Percentiles rank a stretch among this genome's conserved stretches.
phyloP scores from a whole-genome alignment of 306 rosid genomes.

The Cucumis hystrix region DNA sequence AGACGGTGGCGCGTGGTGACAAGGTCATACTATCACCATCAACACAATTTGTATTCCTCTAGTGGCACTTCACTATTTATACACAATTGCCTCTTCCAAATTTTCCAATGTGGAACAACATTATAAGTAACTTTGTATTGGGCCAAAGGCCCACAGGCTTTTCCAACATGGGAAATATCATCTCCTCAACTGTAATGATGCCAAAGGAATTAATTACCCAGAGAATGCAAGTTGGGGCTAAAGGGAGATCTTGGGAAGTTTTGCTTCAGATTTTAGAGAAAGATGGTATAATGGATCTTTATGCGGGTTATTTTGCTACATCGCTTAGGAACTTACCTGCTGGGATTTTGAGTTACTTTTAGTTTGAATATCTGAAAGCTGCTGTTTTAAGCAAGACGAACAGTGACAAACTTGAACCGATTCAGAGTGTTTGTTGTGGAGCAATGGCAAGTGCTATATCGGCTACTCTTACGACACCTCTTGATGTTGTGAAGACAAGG shows the following conservation, averaged over 20 bases:
- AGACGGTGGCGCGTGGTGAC: too few relatives aligned
- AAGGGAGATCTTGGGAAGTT: constrained; percentile 66
- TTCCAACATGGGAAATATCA: constrained; percentile 79
- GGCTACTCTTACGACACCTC: constrained; percentile 74
- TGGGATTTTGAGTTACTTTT: constrained; percentile 77
- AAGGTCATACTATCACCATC: too few relatives aligned
- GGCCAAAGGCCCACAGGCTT: too few relatives aligned
- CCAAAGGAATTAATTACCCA: constrained; percentile 88
- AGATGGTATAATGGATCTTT: constrained; percentile 68
- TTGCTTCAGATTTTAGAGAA: constrained; percentile 40
- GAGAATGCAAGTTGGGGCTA: constrained; percentile 77
- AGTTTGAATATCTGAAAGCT: constrained; percentile 71
- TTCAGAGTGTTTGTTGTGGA: constrained; percentile 78
- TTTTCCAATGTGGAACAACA: too few relatives aligned
- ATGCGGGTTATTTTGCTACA: constrained; percentile 73
- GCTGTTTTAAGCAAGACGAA: constrained; percentile 36
- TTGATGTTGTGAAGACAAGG: constrained; percentile 88
- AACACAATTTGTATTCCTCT: too few relatives aligned
- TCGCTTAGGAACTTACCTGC: constrained; percentile 70
- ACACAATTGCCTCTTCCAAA: too few relatives aligned
- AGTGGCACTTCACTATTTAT: too few relatives aligned
- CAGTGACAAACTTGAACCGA: constrained; percentile 36
- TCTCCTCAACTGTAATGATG: constrained; percentile 78
- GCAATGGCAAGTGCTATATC: constrained; percentile 88
- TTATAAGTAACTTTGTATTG: too few relatives aligned